These are phyloP conservation scores for Microthyrium microscopicum DNA, from an alignment of 2,329 filamentous ascomycete genomes.

Conservation along the genomic window DNA sequence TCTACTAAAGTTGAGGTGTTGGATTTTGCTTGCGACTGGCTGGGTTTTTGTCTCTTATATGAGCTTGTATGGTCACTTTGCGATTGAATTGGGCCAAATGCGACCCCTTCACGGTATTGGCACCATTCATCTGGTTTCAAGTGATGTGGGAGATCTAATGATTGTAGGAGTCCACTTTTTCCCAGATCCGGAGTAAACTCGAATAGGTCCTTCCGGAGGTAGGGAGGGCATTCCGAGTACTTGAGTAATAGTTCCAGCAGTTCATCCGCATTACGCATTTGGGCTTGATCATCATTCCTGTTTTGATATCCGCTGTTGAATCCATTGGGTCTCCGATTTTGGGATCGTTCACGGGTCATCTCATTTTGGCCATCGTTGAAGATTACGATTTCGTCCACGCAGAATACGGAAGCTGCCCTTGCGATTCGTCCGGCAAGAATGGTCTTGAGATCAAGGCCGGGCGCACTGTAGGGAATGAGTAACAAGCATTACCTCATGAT, in stretches of 20 bases:
- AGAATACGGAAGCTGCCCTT: conserved; percentile 67
- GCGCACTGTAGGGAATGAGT: conserved; percentile 33
- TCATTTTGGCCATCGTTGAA: conserved; percentile 47
- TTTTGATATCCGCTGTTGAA: conserved; percentile 24
- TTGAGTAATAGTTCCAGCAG: conserved; percentile 65
- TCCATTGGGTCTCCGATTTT: conserved; percentile 1
- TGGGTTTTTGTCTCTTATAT: conserved; percentile 2
- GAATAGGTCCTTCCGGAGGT: conserved; percentile 61
- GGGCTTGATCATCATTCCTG: conserved; percentile 38
- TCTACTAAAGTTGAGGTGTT: conserved; percentile 24
- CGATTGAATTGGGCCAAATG: conserved; percentile 20
- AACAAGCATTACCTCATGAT: conserved; percentile 8
- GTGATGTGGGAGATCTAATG: conserved; percentile 74
- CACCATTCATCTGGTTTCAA: conserved; percentile 61
- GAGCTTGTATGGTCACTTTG: conserved; percentile 5
- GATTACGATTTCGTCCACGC: conserved; percentile 67
- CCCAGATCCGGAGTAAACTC: conserved; percentile 63
- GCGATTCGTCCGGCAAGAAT: conserved; percentile 59
- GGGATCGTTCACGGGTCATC: conserved; percentile 9
- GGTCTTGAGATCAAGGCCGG: conserved; percentile 60
- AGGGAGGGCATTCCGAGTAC: conserved; percentile 71
- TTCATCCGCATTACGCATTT: conserved; percentile 58
- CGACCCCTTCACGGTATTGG: conserved; percentile 63
- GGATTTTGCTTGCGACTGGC: conserved; percentile 13
- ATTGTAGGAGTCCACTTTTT: conserved; percentile 56